These are phyloP conservation scores for Graphilbum fragrans DNA, from an alignment of 2,329 filamentous ascomycete genomes.

Conservation along the genomic window DNA sequence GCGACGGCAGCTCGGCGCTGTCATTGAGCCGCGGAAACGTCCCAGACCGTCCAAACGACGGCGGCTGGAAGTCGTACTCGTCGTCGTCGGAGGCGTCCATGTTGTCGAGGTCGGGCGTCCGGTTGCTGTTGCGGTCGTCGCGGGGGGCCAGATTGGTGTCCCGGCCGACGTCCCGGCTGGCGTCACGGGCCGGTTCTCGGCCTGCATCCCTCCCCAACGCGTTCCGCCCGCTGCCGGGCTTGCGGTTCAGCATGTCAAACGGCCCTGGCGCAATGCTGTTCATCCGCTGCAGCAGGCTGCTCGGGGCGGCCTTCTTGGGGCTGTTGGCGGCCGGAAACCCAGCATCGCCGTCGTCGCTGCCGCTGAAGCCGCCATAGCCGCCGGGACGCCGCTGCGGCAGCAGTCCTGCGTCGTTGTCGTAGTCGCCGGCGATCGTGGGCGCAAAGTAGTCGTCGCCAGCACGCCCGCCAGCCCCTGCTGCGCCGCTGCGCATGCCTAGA, in stretches of 20 bases:
- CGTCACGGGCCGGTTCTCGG: too few species aligned
- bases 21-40: constrained; percentile 36
- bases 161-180: too few species aligned
- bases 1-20: constrained; percentile 23
- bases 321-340: constrained; percentile 35
- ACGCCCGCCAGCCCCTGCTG: constrained; percentile 22
- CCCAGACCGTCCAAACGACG: constrained; percentile 32
- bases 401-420: constrained; percentile 21
- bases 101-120: background rate
- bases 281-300: constrained; percentile 45
- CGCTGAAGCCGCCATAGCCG: constrained; percentile 36
- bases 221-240: constrained; percentile 12
- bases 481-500: constrained; percentile 22
- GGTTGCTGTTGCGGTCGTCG: constrained; percentile 9
- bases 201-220: too few species aligned
- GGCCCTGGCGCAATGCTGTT: constrained; percentile 55
- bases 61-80: constrained; percentile 23
- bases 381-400: constrained; percentile 28
- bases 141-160: too few species aligned
- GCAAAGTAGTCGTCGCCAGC: constrained; percentile 30
- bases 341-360: constrained; percentile 24
- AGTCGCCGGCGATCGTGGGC: constrained; percentile 30
- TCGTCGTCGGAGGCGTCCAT: constrained; percentile 16
- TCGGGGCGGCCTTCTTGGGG: constrained; percentile 25
- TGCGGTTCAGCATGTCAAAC: constrained; percentile 37